Evolutionary conservation across 2,329 filamentous ascomycete species (phyloP).

Genomic region (Periconia digitata): DNA sequence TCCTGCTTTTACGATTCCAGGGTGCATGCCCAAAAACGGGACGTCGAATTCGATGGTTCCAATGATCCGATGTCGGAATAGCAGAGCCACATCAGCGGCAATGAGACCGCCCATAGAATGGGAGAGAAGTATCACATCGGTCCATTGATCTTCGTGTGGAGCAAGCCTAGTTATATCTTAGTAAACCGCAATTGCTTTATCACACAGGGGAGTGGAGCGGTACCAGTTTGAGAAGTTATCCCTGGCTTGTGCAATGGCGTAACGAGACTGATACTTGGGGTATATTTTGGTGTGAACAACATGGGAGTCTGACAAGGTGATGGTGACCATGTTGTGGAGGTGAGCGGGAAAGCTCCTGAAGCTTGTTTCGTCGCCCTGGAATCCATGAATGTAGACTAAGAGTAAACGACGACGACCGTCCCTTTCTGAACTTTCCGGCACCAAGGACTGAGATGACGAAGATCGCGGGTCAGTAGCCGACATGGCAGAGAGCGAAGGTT

Average conservation of each 20-base stretch:
- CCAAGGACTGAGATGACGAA: constrained; percentile 50
- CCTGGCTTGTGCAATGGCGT: constrained; percentile 69
- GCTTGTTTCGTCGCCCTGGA: constrained; percentile 84
- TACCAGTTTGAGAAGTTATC: constrained; percentile 82
- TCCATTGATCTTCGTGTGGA: constrained; percentile 71
- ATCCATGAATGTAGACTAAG: constrained; percentile 84
- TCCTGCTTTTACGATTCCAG: constrained; percentile 80
- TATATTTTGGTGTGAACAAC: constrained; percentile 86
- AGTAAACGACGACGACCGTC: constrained; percentile 61
- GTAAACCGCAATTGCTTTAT: constrained; percentile 5
- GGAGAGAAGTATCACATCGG: constrained; percentile 80
- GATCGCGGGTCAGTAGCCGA: constrained; percentile 46
- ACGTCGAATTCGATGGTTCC: constrained; percentile 83
- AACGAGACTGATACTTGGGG: constrained; percentile 75
- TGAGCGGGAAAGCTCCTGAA: constrained; percentile 88
- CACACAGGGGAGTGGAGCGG: not conserved
- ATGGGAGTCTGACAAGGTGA: constrained; percentile 70
- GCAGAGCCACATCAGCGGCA: constrained; percentile 74
- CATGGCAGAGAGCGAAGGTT: constrained; percentile 28
- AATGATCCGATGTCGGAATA: constrained; percentile 75
- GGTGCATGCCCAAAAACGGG: constrained; percentile 85
- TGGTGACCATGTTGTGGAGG: constrained; percentile 73
- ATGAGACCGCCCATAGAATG: constrained; percentile 90
- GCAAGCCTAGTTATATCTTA: constrained; percentile 56
- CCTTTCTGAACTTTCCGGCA: constrained; percentile 38